Evolutionary conservation across 192 early-diverging fungal genomes (phyloP), one percentile per base, ranked within the genome.

Genomic region (Umbelopsis sp.): DNA sequence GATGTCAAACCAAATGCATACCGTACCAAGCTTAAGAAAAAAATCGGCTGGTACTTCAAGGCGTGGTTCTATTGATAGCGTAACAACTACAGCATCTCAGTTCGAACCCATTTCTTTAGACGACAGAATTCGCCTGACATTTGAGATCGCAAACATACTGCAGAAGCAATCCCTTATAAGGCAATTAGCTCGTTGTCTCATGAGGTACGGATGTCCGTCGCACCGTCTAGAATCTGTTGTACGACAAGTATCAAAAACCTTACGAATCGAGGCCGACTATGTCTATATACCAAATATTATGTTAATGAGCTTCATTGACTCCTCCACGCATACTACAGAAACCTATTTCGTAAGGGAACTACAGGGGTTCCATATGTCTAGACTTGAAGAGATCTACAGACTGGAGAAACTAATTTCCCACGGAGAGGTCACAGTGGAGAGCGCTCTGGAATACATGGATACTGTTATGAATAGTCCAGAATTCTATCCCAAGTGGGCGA

Each of bases 251-350:
- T 84, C 89, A 11, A 76, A 82, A 45, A 72, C 79, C 18, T 69
- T 90, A 46, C 84, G 85, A 22, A 76, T 90, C 67, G 79, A 88
- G 21, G 75, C 85, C 4, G 83, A 83, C n/a, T 87, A 87, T 67
- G 82, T 88, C 10, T 86, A 82, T 65, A 75, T 89, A 35, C 90
- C 90, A 11, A 86, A 86, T 22, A 79, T 89, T 48, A 87, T 91
- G 78, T 81, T 91, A 25, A 84, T 91, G 33, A 82, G 83, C 23
- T 91, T 91, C 69, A 84, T 86, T 46, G 87, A 91, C 72, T 82
- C 83, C 10, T 88, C 87, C 41, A 91, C 90, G 4, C 83, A 89
- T 20, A 84, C 89, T 0, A 86, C 87, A 18, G 89, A 91, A 58
- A 91, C 90, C 0, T 87, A 91, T 64, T 75, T 91, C 20, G 81